Percentiles rank a stretch among this genome's conserved stretches.
Evolutionary conservation across 1,284 basidiomycete species (phyloP).

Genomic region (Schizopora paradoxa): DNA sequence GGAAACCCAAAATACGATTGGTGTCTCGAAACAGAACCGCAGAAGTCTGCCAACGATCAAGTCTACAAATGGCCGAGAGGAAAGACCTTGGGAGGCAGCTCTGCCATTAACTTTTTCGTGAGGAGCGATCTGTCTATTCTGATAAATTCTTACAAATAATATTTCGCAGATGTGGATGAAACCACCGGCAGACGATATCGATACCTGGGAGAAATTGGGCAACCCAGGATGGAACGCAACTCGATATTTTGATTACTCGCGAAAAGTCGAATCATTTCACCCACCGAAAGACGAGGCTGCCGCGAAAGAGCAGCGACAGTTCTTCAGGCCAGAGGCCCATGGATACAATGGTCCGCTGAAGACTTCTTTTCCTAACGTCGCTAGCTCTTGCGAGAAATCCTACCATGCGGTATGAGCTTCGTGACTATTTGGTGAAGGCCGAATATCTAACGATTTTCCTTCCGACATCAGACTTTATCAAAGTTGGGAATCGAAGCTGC

Average conservation of each 20-base stretch:
- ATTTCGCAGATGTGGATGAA: background rate
- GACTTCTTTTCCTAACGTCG: background rate
- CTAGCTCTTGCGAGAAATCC: background rate
- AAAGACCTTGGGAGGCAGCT: background rate
- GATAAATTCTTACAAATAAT: background rate
- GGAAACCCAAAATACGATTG: conserved; percentile 2
- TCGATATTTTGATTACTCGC: background rate
- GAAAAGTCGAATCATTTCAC: background rate
- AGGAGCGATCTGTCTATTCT: background rate
- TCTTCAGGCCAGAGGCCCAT: conserved; percentile 2
- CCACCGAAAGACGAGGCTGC: background rate
- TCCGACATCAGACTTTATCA: conserved; percentile 12
- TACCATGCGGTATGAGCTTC: background rate
- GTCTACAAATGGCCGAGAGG: background rate
- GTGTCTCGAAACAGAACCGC: background rate
- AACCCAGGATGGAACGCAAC: conserved; percentile 35
- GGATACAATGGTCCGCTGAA: conserved; percentile 5
- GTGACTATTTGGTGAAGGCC: background rate
- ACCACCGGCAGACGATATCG: background rate
- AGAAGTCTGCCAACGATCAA: background rate
- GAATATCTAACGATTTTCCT: background rate
- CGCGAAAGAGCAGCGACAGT: background rate
- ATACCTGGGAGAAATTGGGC: conserved; percentile 17
- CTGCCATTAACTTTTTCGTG: background rate
- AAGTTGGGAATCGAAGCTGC: conserved; percentile 1